These are phyloP conservation scores for Suillus ampliporus DNA, from an alignment of 768 basidiomycete genomes.

Conservation along the genomic window DNA sequence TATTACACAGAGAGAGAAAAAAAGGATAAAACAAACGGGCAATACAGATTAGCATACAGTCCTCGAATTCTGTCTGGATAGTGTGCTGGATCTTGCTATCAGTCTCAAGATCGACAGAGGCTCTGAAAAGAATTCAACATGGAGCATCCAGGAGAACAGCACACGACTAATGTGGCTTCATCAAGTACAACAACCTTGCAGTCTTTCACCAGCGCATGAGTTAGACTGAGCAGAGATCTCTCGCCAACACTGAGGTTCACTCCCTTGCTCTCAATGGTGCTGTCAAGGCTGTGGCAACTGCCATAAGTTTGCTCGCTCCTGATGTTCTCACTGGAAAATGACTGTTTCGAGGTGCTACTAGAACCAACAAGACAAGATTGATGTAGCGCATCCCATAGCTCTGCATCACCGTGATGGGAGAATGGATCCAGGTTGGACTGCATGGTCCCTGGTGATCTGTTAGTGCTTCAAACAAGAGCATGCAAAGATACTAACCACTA, in stretches of 20 bases:
- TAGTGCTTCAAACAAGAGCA: conserved; percentile 20
- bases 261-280: conserved; percentile 57
- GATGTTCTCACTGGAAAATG: conserved; percentile 24
- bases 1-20: not conserved
- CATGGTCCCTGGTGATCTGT: conserved; percentile 61
- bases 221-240: conserved; percentile 56
- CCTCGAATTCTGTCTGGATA: conserved; percentile 46
- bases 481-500: conserved; percentile 49
- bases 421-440: conserved; percentile 90
- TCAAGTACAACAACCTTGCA: conserved; percentile 56
- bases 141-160: conserved; percentile 12
- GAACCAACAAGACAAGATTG: conserved; percentile 78
- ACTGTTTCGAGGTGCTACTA: conserved; percentile 21
- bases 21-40: conserved; percentile 43
- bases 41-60: conserved; percentile 58
- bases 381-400: conserved; percentile 83
- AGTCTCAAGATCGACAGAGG: conserved; percentile 49
- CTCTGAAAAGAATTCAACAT: conserved; percentile 38
- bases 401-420: conserved; percentile 73
- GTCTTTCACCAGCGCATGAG: conserved; percentile 58
- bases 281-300: conserved; percentile 55
- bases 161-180: conserved; percentile 36
- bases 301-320: conserved; percentile 20
- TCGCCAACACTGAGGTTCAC: conserved; percentile 53
- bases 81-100: conserved; percentile 59